phyloP scores from a whole-genome alignment of 2,329 filamentous ascomycete species.

The Cordyceps militaris region DNA sequence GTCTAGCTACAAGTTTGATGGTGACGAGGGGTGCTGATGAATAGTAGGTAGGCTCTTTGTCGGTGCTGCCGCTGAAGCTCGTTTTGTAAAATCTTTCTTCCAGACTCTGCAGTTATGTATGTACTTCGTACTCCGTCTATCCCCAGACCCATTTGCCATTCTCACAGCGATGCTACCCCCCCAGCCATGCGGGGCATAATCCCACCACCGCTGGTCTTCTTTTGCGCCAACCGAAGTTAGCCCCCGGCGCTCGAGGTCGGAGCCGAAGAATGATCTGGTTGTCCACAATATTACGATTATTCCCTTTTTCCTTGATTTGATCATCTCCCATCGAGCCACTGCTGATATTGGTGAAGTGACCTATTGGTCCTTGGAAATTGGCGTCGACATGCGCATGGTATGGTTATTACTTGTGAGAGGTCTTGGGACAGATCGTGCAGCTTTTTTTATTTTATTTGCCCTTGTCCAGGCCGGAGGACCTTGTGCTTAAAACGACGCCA shows the following conservation, averaged over 20 bases:
- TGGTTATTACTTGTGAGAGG: too few relatives aligned
- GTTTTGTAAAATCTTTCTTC: not conserved
- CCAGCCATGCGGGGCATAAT: not conserved
- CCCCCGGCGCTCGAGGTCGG: not conserved
- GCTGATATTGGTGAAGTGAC: too few relatives aligned
- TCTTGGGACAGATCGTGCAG: too few relatives aligned
- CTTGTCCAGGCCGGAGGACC: too few relatives aligned
- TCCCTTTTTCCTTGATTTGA: not conserved
- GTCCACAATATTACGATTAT: not conserved
- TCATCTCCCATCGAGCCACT: not conserved
- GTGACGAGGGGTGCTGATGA: not conserved
- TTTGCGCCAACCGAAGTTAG: not conserved
- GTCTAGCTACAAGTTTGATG: not conserved
- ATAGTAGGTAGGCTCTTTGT: not conserved
- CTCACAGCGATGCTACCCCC: not conserved
- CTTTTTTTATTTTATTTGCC: too few relatives aligned
- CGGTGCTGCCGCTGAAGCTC: not conserved
- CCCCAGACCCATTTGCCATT: not conserved
- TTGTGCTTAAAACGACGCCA: not conserved
- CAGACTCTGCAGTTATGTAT: not conserved
- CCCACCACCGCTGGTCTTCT: not conserved
- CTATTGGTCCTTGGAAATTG: too few relatives aligned
- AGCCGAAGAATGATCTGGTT: not conserved
- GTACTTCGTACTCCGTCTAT: not conserved
- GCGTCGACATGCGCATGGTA: too few relatives aligned